phyloP scores from a whole-genome alignment of 2,329 filamentous ascomycete species.

The Botrytis sinoallii region DNA sequence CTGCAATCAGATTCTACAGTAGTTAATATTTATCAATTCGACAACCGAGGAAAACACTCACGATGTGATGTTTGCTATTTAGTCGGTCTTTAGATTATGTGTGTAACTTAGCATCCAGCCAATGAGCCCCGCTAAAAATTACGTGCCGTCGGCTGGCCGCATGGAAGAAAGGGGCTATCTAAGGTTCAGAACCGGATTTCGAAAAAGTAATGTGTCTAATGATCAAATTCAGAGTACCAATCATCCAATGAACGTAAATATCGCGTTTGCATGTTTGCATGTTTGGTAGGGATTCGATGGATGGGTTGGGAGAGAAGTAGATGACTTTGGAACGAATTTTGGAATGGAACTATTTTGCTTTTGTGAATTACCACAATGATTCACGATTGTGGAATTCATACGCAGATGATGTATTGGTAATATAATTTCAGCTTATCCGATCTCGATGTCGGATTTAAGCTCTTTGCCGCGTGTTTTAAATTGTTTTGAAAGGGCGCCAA shows the following conservation, averaged over 20 bases:
- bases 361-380: background rate
- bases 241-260: background rate
- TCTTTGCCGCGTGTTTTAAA: background rate
- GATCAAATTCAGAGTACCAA: too few species aligned
- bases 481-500: background rate
- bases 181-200: background rate
- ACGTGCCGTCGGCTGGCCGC: background rate
- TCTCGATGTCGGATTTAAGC: background rate
- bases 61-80: background rate
- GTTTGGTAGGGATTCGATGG: background rate
- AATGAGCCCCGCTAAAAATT: background rate
- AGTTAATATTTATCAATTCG: too few species aligned
- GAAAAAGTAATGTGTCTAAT: background rate
- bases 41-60: background rate
- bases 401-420: fast-evolving
- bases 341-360: background rate
- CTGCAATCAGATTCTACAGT: background rate
- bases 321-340: background rate
- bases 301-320: background rate
- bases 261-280: background rate
- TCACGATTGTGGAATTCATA: background rate
- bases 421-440: fast-evolving
- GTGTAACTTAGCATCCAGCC: background rate
- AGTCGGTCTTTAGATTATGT: background rate
- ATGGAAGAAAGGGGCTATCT: background rate